Evolutionary conservation across 2,329 filamentous ascomycete species (phyloP).

Genomic region (Aspergillus sp.): DNA sequence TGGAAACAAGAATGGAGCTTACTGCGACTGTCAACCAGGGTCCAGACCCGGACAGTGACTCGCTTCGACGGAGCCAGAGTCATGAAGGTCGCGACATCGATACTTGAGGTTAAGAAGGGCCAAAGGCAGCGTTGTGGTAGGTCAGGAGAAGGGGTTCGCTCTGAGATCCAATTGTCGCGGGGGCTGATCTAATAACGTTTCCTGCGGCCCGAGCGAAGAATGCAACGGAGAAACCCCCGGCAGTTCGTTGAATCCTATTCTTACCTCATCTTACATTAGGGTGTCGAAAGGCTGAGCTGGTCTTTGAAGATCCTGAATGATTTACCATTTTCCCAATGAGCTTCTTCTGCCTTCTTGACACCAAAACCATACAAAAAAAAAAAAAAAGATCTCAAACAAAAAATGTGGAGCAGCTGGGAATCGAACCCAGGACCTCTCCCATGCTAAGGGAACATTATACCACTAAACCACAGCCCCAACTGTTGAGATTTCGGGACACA

Average conservation of each 20-base stretch:
- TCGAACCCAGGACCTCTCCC: conserved; percentile 13
- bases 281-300: not conserved
- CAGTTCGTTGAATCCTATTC: conserved; percentile 13
- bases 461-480: conserved; percentile 13
- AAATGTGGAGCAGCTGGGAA: conserved; percentile 12
- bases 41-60: conserved; percentile 41
- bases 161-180: conserved; percentile 11
- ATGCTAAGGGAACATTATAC: conserved; percentile 14
- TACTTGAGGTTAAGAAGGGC: conserved; percentile 13
- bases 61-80: conserved; percentile 39
- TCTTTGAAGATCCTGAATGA: not conserved
- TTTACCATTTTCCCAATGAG: too few relatives aligned
- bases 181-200: conserved; percentile 18
- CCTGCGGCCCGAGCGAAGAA: conserved; percentile 19
- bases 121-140: conserved; percentile 2
- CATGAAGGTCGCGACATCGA: conserved; percentile 37
- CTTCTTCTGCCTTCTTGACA: too few relatives aligned
- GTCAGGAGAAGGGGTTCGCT: conserved; percentile 4
- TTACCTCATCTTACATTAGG: not conserved
- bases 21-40: conserved; percentile 40
- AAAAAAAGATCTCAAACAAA: not conserved
- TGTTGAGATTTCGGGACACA: not conserved
- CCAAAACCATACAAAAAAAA: too few relatives aligned
- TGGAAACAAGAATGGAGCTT: conserved; percentile 19
- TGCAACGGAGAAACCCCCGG: conserved; percentile 20